Conservation (phyloP, 2,329 filamentous ascomycete species). For the Nemania serpens region DNA sequence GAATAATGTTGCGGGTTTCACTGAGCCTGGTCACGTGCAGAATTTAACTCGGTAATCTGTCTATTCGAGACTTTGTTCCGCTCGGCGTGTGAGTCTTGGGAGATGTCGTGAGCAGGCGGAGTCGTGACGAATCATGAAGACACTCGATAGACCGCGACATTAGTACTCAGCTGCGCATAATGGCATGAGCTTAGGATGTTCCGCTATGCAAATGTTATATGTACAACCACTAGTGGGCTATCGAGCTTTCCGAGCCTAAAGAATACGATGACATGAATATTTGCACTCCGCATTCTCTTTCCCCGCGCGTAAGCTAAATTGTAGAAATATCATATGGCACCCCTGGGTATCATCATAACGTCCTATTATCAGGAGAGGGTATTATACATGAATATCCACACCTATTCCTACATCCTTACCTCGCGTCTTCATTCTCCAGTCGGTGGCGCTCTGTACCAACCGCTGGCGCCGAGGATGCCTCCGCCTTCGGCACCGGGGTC, state of each 20-base stretch:
- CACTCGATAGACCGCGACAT: slow-evolving; percentile 29
- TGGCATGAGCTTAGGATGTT: slow-evolving; percentile 20
- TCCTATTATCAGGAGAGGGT: slow-evolving; percentile 4
- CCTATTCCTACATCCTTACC: background rate
- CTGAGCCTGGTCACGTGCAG: background rate
- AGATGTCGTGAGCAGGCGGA: background rate
- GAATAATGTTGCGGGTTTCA: slow-evolving; percentile 41
- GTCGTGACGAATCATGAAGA: slow-evolving; percentile 10
- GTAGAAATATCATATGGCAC: background rate
- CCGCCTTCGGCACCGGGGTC: slow-evolving; percentile 64
- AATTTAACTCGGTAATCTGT: background rate
- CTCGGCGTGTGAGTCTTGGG: background rate
- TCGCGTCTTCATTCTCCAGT: background rate
- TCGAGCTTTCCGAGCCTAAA: background rate
- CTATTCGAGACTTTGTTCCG: background rate
- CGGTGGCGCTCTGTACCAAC: slow-evolving; percentile 47
- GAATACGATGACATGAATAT: background rate
- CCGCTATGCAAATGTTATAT: slow-evolving; percentile 37
- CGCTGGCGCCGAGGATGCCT: slow-evolving; percentile 67
- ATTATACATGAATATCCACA: slow-evolving; percentile 12
- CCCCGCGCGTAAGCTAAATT: background rate
- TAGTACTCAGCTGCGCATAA: slow-evolving; percentile 24
- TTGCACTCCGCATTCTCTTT: background rate
- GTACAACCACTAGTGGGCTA: slow-evolving; percentile 31
- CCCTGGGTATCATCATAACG: slow-evolving; percentile 11